These are phyloP conservation scores for Colletotrichum acutatum DNA, from an alignment of 2,329 filamentous ascomycete genomes.

Conservation along the genomic window DNA sequence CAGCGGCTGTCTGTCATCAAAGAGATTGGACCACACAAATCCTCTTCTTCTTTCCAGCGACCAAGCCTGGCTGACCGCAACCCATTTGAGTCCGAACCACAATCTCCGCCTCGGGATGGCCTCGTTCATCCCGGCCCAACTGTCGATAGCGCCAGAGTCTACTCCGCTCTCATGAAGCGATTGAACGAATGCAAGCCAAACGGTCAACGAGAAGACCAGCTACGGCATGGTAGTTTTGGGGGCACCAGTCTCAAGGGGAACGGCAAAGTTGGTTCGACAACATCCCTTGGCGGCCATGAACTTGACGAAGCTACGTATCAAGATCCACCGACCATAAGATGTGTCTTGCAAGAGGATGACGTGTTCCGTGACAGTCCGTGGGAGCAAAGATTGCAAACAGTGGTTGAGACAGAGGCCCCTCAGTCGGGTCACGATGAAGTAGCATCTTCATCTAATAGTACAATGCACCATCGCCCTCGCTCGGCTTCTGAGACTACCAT, in stretches of 20 bases:
- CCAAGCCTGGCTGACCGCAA: conserved; percentile 40
- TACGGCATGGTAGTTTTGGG: background rate
- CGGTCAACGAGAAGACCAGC: background rate
- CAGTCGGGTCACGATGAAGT: background rate
- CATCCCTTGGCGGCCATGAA: background rate
- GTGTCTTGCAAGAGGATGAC: conserved; percentile 46
- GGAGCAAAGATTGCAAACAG: background rate
- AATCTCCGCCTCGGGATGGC: background rate
- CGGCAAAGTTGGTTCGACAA: background rate
- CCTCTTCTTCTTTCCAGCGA: conserved; percentile 50
- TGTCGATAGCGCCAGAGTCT: conserved; percentile 69
- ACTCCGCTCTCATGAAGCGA: conserved; percentile 71
- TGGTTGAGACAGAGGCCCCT: background rate
- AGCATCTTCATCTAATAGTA: background rate
- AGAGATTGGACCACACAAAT: conserved; percentile 60
- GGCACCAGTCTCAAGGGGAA: no score
- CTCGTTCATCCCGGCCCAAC: conserved; percentile 39
- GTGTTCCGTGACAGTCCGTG: conserved; percentile 42
- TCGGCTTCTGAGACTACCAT: background rate
- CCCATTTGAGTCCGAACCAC: conserved; percentile 13
- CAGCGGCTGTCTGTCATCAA: conserved; percentile 74
- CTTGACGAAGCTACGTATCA: background rate
- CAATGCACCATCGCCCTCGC: background rate
- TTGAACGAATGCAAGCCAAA: conserved; percentile 52
- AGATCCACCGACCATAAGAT: conserved; percentile 41